Percentiles rank a stretch among this genome's conserved stretches.
phyloP scores from a whole-genome alignment of 2,329 filamentous ascomycete genomes.

The Microsporum ferrugineum region DNA sequence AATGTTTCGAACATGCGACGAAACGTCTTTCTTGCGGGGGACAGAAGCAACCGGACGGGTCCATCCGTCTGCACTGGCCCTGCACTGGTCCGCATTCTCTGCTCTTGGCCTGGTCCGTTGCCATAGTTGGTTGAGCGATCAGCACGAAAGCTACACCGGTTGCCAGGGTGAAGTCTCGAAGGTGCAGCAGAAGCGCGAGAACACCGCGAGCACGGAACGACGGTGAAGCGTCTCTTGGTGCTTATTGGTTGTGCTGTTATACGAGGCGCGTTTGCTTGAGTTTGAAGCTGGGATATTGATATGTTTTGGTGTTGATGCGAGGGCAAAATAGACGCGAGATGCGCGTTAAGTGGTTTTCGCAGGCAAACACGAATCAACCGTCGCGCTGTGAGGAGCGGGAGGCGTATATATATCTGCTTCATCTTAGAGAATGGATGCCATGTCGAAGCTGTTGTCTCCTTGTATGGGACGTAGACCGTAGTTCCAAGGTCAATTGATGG shows the following conservation, averaged over 20 bases:
- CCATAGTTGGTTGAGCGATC: not conserved
- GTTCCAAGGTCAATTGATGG: too few species aligned
- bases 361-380: not conserved
- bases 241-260: not conserved
- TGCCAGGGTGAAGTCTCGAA: not conserved
- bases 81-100: not conserved
- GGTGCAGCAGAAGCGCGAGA: constrained; percentile 1
- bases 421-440: not conserved
- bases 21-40: constrained; percentile 1
- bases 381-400: not conserved
- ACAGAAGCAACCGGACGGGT: not conserved
- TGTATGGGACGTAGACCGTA: too few species aligned
- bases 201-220: constrained; percentile 1
- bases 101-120: not conserved
- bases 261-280: not conserved
- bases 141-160: not conserved
- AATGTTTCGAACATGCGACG: not conserved
- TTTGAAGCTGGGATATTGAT: not conserved
- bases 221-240: not conserved
- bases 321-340: constrained; percentile 1
- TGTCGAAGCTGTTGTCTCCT: too few species aligned
- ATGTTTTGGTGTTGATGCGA: not conserved
- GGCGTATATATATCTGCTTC: not conserved
- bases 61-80: not conserved
- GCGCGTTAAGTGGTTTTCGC: not conserved